These are phyloP conservation scores for Sarcocystis neurona DNA, from an alignment of 169 alveolate species.

Conservation along the genomic window DNA sequence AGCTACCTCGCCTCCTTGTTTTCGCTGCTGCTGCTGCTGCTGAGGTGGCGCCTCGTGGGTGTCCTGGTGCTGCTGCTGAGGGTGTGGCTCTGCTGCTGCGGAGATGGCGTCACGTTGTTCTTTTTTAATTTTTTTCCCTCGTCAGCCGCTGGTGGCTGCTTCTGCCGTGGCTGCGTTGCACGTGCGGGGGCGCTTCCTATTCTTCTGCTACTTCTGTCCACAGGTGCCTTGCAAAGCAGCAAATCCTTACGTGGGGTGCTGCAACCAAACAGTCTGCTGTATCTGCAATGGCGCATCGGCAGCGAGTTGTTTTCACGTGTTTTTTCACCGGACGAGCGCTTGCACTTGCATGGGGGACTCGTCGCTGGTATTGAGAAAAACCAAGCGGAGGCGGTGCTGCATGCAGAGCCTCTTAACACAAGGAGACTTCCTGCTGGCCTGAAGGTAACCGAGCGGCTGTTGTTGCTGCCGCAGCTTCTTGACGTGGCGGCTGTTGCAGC, in stretches of 20 bases:
- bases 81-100: neutral
- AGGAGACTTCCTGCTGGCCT: slow-evolving; percentile 21
- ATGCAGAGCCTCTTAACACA: neutral
- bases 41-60: neutral
- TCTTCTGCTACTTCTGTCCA: neutral
- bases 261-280: slow-evolving; percentile 32
- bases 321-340: slow-evolving; percentile 52
- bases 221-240: slow-evolving; percentile 38
- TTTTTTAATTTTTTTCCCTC: neutral
- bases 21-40: neutral
- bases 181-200: too few species aligned
- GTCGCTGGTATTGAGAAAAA: slow-evolving; percentile 47
- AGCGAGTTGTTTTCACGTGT: slow-evolving; percentile 41
- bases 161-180: neutral
- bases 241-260: slow-evolving; percentile 1
- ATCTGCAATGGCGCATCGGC: slow-evolving; percentile 58
- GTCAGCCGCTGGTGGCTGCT: neutral
- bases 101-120: neutral
- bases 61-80: neutral
- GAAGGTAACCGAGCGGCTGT: slow-evolving; percentile 32
- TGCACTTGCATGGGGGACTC: slow-evolving; percentile 1
- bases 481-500: neutral
- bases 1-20: neutral
- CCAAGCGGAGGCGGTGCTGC: slow-evolving; percentile 16
- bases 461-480: neutral